phyloP scores from a whole-genome alignment of 495 filamentous ascomycete species.

The Cercophora newfieldiana region DNA sequence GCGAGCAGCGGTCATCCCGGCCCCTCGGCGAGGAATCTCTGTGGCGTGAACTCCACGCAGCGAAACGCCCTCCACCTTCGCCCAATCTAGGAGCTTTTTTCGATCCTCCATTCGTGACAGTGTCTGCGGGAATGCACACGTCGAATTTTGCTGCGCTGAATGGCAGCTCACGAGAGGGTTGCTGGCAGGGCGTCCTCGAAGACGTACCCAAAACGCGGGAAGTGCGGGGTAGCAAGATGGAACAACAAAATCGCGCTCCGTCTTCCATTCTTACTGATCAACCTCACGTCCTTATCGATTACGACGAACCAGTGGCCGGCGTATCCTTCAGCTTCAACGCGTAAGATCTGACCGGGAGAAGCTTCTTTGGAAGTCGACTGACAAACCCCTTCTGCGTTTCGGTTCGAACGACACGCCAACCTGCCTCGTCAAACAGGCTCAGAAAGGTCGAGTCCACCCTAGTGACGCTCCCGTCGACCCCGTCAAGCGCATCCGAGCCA shows the following conservation, averaged over 20 bases:
- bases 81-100: background rate
- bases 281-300: background rate
- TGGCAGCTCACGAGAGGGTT: background rate
- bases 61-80: background rate
- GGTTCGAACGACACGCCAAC: constrained; percentile 1
- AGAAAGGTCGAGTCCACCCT: constrained; percentile 30
- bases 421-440: background rate
- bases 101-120: background rate
- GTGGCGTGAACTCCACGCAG: background rate
- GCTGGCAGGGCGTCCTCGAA: background rate
- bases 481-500: constrained; percentile 69
- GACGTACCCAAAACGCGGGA: background rate
- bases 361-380: background rate
- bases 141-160: background rate
- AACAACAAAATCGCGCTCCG: background rate
- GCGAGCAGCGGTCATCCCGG: background rate
- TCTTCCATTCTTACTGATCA: background rate
- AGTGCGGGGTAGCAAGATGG: background rate
- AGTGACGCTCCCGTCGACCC: constrained; percentile 76
- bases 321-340: background rate
- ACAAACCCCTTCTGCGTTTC: constrained; percentile 8
- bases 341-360: background rate
- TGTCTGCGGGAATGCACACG: background rate
- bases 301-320: background rate
- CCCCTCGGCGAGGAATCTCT: background rate